Percentiles rank a stretch among this genome's conserved stretches.
Evolutionary conservation across 2,329 filamentous ascomycete species (phyloP).

Genomic region (Neofusicoccum parvum): DNA sequence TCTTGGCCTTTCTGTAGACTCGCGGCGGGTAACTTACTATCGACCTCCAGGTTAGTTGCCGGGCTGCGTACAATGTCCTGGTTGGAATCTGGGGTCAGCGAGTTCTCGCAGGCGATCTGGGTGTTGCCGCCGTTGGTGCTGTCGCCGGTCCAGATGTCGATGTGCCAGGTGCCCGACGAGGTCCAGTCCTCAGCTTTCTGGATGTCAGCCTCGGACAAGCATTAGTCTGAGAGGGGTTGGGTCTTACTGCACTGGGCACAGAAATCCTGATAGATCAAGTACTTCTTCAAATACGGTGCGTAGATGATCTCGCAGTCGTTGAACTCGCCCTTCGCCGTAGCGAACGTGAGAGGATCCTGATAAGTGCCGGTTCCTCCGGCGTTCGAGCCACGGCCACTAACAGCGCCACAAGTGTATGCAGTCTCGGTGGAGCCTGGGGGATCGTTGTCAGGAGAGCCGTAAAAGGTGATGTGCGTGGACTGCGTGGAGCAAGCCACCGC

Average conservation of each 20-base stretch:
- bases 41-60: background rate
- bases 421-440: conserved; percentile 27
- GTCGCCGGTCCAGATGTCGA: conserved; percentile 31
- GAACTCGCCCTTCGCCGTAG: conserved; percentile 46
- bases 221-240: background rate
- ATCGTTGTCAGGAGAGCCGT: conserved; percentile 33
- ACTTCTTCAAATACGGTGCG: conserved; percentile 49
- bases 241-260: conserved; percentile 34
- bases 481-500: too few relatives aligned
- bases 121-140: conserved; percentile 26
- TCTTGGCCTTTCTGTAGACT: background rate
- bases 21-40: background rate
- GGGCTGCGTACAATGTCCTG: background rate
- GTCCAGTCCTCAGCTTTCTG: conserved; percentile 22
- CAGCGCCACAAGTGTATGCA: conserved; percentile 28
- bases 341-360: conserved; percentile 48
- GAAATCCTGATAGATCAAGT: conserved; percentile 42
- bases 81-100: conserved; percentile 25
- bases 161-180: conserved; percentile 23
- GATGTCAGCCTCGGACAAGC: conserved; percentile 18
- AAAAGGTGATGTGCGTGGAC: conserved; percentile 25
- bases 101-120: conserved; percentile 30
- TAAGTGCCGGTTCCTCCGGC: conserved; percentile 49
- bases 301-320: conserved; percentile 49
- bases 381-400: conserved; percentile 28